Evolutionary conservation across 1,139 yeast genomes (phyloP), one percentile per base, ranked within the genome.

Genomic region (Hemisphaericaspora subhashii): DNA sequence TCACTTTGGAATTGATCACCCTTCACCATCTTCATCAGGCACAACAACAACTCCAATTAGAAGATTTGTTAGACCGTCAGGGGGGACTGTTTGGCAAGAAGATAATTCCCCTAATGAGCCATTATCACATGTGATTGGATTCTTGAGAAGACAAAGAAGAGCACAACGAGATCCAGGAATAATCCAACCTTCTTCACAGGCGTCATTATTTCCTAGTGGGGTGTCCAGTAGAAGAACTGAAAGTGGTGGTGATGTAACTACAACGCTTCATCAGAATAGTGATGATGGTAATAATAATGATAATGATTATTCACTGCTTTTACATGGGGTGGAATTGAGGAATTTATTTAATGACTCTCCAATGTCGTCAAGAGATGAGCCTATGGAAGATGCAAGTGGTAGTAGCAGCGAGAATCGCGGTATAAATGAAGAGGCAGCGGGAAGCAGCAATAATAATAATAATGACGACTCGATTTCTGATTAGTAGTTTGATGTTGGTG

Each of bases 171-270:
- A 17, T 17, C 36, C 46, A 23, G 33, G 28, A 24, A 37, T 15
- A 40, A 31, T 21, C 35, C 33, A n/a, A 40, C 13, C 22, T 11
- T 13, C 21, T 9, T 6, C 8, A 20, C 22, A 20, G 8, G 53
- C 56, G 20, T 51, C 64, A 2, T 48, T 71, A 41, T 75, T 74
- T 47, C 74, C 77, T 0, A 52, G 69, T 3, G 83, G 83, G 0
- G 74, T 79, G 15, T 59, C 73, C 2, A 77, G 83, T 46, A 64
- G 78, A 49, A 60, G 84, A 50, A 72, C 78, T 0, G 55, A 65
- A 1, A 50, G 53, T 37, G 38, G 32, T n/a, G 83, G 83, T 0
- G 76, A 77, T 3, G 72, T 64, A 25, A 75, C 81, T 1, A 52
- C 47, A 13, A 38, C 35, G 30, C 43, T 45, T 14, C 44, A 42